phyloP scores from a whole-genome alignment of 192 early-diverging fungal species.

The Radiomyces spectabilis region DNA sequence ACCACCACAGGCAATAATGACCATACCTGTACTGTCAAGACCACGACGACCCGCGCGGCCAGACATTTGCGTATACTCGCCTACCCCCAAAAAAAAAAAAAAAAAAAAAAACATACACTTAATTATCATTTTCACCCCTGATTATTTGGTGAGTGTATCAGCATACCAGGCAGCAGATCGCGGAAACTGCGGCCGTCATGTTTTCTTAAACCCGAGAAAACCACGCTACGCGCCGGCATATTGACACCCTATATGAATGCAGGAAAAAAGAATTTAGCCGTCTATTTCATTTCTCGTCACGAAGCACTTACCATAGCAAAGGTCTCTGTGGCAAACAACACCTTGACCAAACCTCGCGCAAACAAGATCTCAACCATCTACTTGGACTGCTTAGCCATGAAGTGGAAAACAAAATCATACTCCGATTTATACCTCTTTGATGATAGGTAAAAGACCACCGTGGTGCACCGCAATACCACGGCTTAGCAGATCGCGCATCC shows the following conservation, averaged over 20 bases:
- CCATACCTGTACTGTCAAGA: constrained; percentile 83
- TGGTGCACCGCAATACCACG: constrained; percentile 98
- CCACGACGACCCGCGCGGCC: constrained; percentile 95
- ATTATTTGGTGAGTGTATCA: not conserved
- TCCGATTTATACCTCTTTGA: constrained; percentile 72
- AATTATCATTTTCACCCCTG: too few relatives aligned
- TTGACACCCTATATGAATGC: constrained; percentile 71
- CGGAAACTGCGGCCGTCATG: constrained; percentile 89
- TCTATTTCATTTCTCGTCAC: not conserved
- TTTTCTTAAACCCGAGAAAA: constrained; percentile 87
- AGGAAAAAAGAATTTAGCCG: not conserved
- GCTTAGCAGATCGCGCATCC: constrained; percentile 74
- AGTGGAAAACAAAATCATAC: not conserved
- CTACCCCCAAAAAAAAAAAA: constrained; percentile 24
- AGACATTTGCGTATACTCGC: constrained; percentile 99
- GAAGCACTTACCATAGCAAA: constrained; percentile 89
- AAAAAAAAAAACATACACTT: not conserved
- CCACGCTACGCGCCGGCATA: constrained; percentile 90
- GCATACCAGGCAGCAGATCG: constrained; percentile 73
- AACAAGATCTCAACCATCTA: constrained; percentile 95
- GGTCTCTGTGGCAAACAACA: constrained; percentile 97
- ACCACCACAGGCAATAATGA: constrained; percentile 73
- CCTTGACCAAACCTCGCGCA: constrained; percentile 78
- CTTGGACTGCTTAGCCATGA: too few relatives aligned
- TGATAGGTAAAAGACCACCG: constrained; percentile 90